Percentiles rank a stretch among this genome's conserved stretches.
These are phyloP conservation scores for Juncus inflexus DNA, from an alignment of 176 grass and related monocot genomes.

Conservation along the genomic window DNA sequence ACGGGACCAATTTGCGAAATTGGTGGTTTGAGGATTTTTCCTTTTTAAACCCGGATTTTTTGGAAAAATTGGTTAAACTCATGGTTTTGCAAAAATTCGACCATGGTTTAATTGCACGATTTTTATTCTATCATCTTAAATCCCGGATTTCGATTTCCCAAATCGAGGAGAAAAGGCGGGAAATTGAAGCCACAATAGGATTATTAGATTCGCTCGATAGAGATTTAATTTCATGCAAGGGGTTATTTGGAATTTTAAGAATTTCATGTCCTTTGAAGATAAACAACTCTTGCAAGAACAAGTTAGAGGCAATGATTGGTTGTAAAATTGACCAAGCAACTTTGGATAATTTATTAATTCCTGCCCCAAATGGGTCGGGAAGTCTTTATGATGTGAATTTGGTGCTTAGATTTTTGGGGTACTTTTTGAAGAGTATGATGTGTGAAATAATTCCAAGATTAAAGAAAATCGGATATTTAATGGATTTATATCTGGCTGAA, in stretches of 20 bases:
- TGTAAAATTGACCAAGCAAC: constrained; percentile 72
- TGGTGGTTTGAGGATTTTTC: constrained; percentile 98
- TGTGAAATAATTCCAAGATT: constrained; percentile 33
- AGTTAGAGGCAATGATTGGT: constrained; percentile 75
- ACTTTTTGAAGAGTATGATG: constrained; percentile 38
- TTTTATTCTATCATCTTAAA: constrained; percentile 85
- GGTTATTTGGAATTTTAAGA: constrained; percentile 74
- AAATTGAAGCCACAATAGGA: constrained; percentile 41
- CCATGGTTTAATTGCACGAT: constrained; percentile 50
- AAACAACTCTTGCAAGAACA: constrained; percentile 24
- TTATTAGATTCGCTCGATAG: constrained; percentile 52
- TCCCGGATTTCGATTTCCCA: constrained; percentile 30
- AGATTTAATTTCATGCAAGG: constrained; percentile 62
- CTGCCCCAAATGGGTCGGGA: constrained; percentile 34
- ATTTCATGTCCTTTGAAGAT: constrained; percentile 51
- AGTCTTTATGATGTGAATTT: constrained; percentile 72
- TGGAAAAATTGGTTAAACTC: constrained; percentile 49
- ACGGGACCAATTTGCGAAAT: constrained; percentile 29
- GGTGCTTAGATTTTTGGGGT: constrained; percentile 58
- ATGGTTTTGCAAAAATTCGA: constrained; percentile 54
- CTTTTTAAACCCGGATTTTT: constrained; percentile 32
- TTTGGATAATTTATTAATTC: constrained; percentile 82
- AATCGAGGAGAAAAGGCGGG: constrained; percentile 47
- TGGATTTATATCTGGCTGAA: constrained; percentile 85
- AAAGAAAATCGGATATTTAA: constrained; percentile 61